Conservation (phyloP, 257 asterid genomes). For the Solanum pinnatisectum region DNA sequence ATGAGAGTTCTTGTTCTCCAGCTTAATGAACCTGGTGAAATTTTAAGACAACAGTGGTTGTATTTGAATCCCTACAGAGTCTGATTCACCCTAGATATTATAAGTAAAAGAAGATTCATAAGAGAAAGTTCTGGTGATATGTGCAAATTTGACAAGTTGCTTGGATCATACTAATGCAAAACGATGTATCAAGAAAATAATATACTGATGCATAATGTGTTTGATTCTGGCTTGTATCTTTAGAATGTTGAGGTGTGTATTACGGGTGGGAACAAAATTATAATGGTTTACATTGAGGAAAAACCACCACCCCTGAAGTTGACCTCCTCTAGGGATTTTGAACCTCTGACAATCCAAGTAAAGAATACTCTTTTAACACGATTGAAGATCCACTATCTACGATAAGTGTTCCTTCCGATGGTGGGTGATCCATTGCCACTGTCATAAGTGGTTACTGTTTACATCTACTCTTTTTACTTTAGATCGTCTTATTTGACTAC, state of each 20-base stretch:
- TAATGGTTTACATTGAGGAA: not conserved
- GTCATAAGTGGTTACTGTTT: not conserved
- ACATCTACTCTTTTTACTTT: not conserved
- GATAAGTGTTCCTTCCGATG: not conserved
- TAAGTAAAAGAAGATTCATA: not conserved
- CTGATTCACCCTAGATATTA: not conserved
- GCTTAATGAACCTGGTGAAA: not conserved
- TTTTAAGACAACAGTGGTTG: not conserved
- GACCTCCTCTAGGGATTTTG: not conserved
- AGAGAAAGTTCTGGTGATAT: not conserved
- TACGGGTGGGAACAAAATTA: not conserved
- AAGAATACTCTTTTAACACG: not conserved
- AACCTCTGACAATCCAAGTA: not conserved
- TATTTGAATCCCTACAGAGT: not conserved
- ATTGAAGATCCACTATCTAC: not conserved
- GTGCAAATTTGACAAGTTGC: not conserved
- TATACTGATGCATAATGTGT: not conserved
- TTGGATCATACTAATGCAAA: not conserved
- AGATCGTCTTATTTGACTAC: not conserved
- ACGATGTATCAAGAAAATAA: not conserved
- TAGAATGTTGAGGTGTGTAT: not conserved
- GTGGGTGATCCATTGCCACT: not conserved
- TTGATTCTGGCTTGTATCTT: not conserved
- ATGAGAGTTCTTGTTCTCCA: not conserved
- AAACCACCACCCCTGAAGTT: not conserved